A percentile compares a stretch with the other conserved stretches of the same genome.
Evolutionary conservation across 768 basidiomycete species (phyloP).

Genomic region (Strobilomyces dryophilus): DNA sequence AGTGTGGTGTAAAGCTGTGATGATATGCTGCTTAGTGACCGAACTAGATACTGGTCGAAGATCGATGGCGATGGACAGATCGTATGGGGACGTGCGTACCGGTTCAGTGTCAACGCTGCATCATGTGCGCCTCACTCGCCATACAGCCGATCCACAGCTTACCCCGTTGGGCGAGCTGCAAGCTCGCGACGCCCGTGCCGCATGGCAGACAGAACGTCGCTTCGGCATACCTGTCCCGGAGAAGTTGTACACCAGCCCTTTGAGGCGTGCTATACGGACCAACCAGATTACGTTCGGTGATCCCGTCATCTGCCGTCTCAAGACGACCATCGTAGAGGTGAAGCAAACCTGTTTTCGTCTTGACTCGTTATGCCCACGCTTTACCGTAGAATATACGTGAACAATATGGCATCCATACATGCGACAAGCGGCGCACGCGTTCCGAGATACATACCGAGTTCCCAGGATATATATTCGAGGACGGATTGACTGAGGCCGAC

Average conservation of each 20-base stretch:
- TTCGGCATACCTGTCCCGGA: conserved; percentile 1
- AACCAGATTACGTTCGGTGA: conserved; percentile 46
- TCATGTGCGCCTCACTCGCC: background rate
- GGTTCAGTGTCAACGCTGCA: background rate
- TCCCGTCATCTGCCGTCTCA: conserved; percentile 22
- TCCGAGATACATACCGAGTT: conserved; percentile 31
- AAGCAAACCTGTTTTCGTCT: background rate
- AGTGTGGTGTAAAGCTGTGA: background rate
- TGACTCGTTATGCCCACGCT: background rate
- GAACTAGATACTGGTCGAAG: conserved; percentile 43
- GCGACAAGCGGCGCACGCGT: conserved; percentile 57
- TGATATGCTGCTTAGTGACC: background rate
- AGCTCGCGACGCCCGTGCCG: conserved; percentile 32
- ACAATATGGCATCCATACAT: conserved; percentile 59
- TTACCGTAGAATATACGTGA: conserved; percentile 60
- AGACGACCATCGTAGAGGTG: conserved; percentile 53
- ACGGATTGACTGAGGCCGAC: conserved; percentile 56
- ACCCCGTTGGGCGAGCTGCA: conserved; percentile 53
- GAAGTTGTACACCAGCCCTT: conserved; percentile 35
- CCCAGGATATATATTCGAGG: conserved; percentile 50
- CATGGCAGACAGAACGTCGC: conserved; percentile 1
- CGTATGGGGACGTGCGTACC: conserved; percentile 57
- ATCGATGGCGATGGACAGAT: conserved; percentile 48
- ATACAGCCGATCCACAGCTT: conserved; percentile 40
- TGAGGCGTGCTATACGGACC: conserved; percentile 55